Evolutionary conservation across 306 rosid species (phyloP).

Genomic region (Begonia masoniana): DNA sequence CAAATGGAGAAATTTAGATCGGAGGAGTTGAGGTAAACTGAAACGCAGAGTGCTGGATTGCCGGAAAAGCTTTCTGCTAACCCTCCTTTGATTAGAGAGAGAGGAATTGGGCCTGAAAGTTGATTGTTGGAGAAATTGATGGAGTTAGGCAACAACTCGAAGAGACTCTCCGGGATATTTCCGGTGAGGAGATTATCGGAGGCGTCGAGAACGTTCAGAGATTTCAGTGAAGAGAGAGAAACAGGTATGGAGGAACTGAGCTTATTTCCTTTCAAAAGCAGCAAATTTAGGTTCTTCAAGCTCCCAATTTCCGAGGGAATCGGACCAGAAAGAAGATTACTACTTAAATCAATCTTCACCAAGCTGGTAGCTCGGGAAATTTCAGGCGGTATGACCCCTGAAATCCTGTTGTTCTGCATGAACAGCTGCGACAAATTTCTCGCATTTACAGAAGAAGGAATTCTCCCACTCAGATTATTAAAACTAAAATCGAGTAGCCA

Average conservation of each 20-base stretch:
- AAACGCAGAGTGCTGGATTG: conserved; percentile 70
- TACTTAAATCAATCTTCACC: conserved; percentile 82
- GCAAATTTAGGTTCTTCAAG: conserved; percentile 51
- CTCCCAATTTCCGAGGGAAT: conserved; percentile 75
- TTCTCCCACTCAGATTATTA: conserved; percentile 52
- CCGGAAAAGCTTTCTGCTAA: conserved; percentile 79
- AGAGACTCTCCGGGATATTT: conserved; percentile 71
- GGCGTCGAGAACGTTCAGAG: conserved; percentile 88
- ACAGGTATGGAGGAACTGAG: conserved; percentile 61
- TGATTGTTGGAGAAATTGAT: conserved; percentile 74
- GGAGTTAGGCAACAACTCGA: conserved; percentile 59
- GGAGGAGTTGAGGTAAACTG: conserved; percentile 32
- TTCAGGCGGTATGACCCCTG: conserved; percentile 63
- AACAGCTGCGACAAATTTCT: conserved; percentile 74
- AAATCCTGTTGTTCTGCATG: conserved; percentile 59
- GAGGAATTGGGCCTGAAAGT: conserved; percentile 84
- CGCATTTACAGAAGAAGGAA: conserved; percentile 38
- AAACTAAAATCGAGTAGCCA: conserved; percentile 63
- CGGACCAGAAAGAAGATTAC: conserved; percentile 61
- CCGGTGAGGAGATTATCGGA: conserved; percentile 74
- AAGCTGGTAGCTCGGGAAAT: conserved; percentile 48
- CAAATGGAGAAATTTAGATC: conserved; percentile 46
- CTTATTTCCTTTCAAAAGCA: conserved; percentile 69
- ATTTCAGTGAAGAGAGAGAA: conserved; percentile 48
- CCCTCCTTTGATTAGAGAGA: conserved; percentile 59